A percentile compares a stretch with the other conserved stretches of the same genome.
phyloP scores from a whole-genome alignment of 768 basidiomycete species.

The Suillus spraguei region DNA sequence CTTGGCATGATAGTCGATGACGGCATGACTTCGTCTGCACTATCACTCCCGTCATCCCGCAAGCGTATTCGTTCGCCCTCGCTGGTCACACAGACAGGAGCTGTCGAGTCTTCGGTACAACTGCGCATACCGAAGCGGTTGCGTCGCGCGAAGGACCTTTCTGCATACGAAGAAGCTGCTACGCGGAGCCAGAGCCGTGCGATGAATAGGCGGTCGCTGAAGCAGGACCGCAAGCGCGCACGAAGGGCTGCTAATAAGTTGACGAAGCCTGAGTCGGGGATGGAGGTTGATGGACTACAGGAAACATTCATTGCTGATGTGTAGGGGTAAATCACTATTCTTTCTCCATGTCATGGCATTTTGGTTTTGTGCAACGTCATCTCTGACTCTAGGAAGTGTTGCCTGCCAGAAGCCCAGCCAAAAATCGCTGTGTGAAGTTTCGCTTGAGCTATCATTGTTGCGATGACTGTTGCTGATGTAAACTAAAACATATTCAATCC shows the following conservation, averaged over 20 bases:
- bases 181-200: constrained; percentile 53
- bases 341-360: neutral
- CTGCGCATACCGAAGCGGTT: constrained; percentile 54
- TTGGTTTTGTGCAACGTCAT: neutral
- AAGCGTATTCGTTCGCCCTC: constrained; percentile 25
- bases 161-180: constrained; percentile 52
- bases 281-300: constrained; percentile 34
- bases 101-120: constrained; percentile 41
- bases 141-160: constrained; percentile 56
- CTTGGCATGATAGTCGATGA: constrained; percentile 43
- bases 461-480: neutral
- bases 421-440: neutral
- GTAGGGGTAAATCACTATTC: neutral
- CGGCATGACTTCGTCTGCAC: constrained; percentile 35
- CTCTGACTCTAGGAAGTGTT: neutral
- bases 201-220: constrained; percentile 58
- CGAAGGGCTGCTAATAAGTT: constrained; percentile 50
- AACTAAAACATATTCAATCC: neutral
- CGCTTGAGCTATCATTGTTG: neutral
- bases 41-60: constrained; percentile 22
- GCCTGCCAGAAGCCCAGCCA: neutral
- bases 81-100: constrained; percentile 36
- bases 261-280: constrained; percentile 18
- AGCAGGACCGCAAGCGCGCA: constrained; percentile 65
- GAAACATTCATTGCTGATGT: constrained; percentile 20